Evolutionary conservation across 768 basidiomycete genomes (phyloP), one percentile per base, ranked within the genome.

Genomic region (Mycena rosella): DNA sequence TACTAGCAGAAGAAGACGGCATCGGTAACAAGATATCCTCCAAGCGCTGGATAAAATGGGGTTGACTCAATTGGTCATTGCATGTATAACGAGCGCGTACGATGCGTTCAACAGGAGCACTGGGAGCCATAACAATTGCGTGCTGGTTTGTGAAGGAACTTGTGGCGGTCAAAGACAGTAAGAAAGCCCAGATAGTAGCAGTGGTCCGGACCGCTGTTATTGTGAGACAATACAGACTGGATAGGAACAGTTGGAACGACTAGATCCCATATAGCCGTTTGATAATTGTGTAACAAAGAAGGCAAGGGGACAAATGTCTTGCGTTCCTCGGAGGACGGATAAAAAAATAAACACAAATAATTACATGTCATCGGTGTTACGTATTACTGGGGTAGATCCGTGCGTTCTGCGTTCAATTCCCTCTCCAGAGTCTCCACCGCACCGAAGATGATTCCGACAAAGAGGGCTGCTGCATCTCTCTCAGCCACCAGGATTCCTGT

Each of bases 401-500:
- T 70, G 60, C 64, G 69, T 61, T 45, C 68, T 54, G 53, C 32
- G 26, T n/a, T n/a, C 42, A 42, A 20, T 36, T 7, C 15, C 34
- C 34, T 7, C 34, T 36, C 34, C 34, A 15, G 34, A 15, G 62
- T 49, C 38, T 26, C 22, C 53, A 15, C 22, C 17, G 14, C 27
- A 17, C 29, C n/a, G n/a, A 65, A 45, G 54, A 82, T 81, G 82
- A 78, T 82, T 71, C 79, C 78, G 15, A 75, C 80, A n/a, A 79
- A 81, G 58, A 79, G 80, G 22, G 78, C 77, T n/a, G 70, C 72
- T 32, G 71, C 75, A 60, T 73, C 78, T 14, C 74, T 77, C 53
- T 76, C 72, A 36, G 60, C 79, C 13, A 68, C 78, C 22, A 78
- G 54, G 36, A 36, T 65, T 58, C 74, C 42, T 59, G n/a, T n/a